These are phyloP conservation scores for Suillus clintonianus DNA, from an alignment of 768 basidiomycete species.

Conservation along the genomic window DNA sequence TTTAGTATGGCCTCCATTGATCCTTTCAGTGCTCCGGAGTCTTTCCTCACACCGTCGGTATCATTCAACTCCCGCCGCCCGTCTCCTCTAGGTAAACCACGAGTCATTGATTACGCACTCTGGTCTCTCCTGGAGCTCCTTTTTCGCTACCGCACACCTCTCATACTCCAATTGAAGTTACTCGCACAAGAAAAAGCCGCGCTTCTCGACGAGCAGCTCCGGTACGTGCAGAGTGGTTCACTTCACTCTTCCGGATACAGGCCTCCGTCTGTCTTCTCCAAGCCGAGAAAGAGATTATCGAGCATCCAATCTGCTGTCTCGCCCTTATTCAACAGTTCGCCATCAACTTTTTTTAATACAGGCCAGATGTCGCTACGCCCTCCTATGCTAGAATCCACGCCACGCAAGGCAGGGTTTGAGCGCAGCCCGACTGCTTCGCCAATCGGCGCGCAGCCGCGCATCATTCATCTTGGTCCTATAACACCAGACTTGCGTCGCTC, in stretches of 20 bases:
- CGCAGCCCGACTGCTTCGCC: constrained; percentile 41
- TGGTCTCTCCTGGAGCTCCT: constrained; percentile 75
- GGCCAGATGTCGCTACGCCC: not conserved
- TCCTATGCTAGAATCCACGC: constrained; percentile 38
- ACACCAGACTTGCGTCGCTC: constrained; percentile 18
- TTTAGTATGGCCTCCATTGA: constrained; percentile 15
- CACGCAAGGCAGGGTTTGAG: constrained; percentile 43
- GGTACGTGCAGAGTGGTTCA: constrained; percentile 25
- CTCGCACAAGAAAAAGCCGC: constrained; percentile 67
- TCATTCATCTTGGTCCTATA: constrained; percentile 63
- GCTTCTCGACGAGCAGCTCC: constrained; percentile 53
- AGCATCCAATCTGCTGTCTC: constrained; percentile 29
- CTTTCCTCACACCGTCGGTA: constrained; percentile 1
- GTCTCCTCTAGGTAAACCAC: constrained; percentile 40
- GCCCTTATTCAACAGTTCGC: constrained; percentile 47
- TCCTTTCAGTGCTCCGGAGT: constrained; percentile 6
- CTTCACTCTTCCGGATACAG: constrained; percentile 38
- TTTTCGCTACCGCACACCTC: constrained; percentile 60
- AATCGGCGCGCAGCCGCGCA: constrained; percentile 45
- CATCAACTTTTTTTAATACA: not conserved
- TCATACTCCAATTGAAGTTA: constrained; percentile 65
- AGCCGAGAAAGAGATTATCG: constrained; percentile 50
- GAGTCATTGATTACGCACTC: constrained; percentile 67
- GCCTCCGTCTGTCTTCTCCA: constrained; percentile 58
- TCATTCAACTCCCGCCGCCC: constrained; percentile 7